A percentile compares a stretch with the other conserved stretches of the same genome.
phyloP scores from a whole-genome alignment of 129 eudicot genomes.

The Solidago caesia region DNA sequence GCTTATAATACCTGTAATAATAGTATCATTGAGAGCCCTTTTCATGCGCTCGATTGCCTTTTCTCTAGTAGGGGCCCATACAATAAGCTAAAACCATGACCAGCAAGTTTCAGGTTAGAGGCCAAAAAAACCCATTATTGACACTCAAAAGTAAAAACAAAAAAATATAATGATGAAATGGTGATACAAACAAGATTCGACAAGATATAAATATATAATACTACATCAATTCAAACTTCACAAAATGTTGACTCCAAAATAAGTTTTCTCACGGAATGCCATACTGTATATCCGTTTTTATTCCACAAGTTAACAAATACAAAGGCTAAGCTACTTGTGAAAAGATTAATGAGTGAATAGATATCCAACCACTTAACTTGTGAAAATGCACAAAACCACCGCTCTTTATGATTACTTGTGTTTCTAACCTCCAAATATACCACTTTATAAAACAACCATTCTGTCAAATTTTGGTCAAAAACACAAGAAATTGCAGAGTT shows the following conservation, averaged over 20 bases:
- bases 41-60: conserved; percentile 98
- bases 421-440: neutral
- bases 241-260: neutral
- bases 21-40: conserved; percentile 94
- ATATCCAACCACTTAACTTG: conserved; percentile 5
- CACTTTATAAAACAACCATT: neutral
- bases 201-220: no score
- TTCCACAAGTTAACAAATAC: neutral
- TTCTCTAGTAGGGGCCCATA: conserved; percentile 98
- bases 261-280: neutral
- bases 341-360: conserved; percentile 3
- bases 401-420: neutral
- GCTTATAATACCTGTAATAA: conserved; percentile 58
- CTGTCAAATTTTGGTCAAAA: neutral
- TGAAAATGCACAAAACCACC: neutral
- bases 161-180: neutral
- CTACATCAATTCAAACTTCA: neutral
- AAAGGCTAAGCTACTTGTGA: neutral
- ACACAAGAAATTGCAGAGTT: neutral
- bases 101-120: conserved; percentile 14
- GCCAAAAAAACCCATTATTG: neutral
- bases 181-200: no score
- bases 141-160: neutral
- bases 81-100: conserved; percentile 67
- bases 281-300: conserved; percentile 3